These are phyloP conservation scores for Larix sibirica DNA, from an alignment of 83 land plant genomes.

Conservation along the genomic window DNA sequence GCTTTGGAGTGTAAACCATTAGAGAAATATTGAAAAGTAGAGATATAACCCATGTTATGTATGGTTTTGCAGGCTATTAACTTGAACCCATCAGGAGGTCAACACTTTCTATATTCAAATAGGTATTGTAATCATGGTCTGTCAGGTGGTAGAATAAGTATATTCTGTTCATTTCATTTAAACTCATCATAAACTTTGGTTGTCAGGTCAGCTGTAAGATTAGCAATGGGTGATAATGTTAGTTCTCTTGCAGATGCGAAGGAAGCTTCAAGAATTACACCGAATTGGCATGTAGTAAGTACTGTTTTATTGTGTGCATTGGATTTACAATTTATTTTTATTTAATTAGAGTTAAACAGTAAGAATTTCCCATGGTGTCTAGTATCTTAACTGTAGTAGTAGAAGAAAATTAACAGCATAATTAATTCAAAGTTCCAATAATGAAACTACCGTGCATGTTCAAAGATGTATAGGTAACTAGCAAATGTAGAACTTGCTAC, in stretches of 20 bases:
- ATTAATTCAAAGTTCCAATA: too few species aligned
- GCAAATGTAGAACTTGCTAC: too few species aligned
- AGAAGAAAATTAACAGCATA: too few species aligned
- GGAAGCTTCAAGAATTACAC: constrained; percentile 59
- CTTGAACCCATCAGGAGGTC: constrained; percentile 82
- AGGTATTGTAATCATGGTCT: constrained; percentile 44
- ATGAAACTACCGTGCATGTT: too few species aligned
- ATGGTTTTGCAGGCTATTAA: constrained; percentile 72
- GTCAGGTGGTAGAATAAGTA: background rate
- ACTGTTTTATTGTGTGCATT: background rate
- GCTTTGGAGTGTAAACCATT: background rate
- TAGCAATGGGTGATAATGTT: constrained; percentile 50
- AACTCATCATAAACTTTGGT: constrained; percentile 1
- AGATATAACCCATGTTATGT: background rate
- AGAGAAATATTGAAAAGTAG: background rate
- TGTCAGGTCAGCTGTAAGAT: constrained; percentile 57
- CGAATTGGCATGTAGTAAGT: constrained; percentile 62
- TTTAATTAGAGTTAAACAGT: too few species aligned
- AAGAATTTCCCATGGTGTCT: too few species aligned
- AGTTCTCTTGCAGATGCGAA: constrained; percentile 82
- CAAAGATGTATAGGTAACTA: too few species aligned
- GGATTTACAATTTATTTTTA: too few species aligned
- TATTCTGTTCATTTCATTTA: background rate
- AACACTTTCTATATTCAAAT: constrained; percentile 60
- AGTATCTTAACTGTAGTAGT: too few species aligned